Evolutionary conservation across 2,329 filamentous ascomycete species (phyloP).

Genomic region (Paracamarosporium sp.): DNA sequence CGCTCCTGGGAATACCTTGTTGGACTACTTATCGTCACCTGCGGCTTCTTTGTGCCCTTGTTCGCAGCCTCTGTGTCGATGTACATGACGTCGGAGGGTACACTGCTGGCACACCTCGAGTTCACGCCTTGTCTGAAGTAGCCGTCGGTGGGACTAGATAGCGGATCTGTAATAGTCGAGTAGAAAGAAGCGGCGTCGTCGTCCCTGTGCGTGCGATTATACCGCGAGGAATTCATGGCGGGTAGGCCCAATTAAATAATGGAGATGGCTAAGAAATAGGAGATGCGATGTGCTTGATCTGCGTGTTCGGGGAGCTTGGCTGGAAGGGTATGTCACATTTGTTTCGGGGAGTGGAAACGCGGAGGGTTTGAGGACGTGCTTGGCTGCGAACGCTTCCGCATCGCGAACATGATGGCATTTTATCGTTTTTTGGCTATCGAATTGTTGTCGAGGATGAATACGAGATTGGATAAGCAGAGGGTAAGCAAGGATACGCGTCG

Average conservation of each 20-base stretch:
- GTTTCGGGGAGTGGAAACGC: conserved; percentile 16
- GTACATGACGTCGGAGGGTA: conserved; percentile 28
- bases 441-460: neutral
- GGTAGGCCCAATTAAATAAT: neutral
- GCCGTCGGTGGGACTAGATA: conserved; percentile 7
- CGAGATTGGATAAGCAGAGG: neutral
- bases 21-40: conserved; percentile 18
- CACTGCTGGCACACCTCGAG: neutral
- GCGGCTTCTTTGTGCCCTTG: conserved; percentile 26
- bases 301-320: conserved; percentile 3
- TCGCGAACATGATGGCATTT: neutral
- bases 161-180: conserved; percentile 6
- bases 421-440: neutral
- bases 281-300: conserved; percentile 5
- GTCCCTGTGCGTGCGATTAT: neutral
- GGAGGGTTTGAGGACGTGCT: conserved; percentile 13
- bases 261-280: neutral
- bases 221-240: conserved; percentile 8
- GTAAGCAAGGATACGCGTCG: conserved; percentile 4
- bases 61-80: conserved; percentile 44
- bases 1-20: conserved; percentile 23
- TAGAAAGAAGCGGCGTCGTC: conserved; percentile 8
- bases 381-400: conserved; percentile 1
- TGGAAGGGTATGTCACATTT: conserved; percentile 13
- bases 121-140: conserved; percentile 6